Evolutionary conservation across 2,329 filamentous ascomycete species (phyloP), one percentile per base, ranked within the genome.

Genomic region (Cladosporium sp.): DNA sequence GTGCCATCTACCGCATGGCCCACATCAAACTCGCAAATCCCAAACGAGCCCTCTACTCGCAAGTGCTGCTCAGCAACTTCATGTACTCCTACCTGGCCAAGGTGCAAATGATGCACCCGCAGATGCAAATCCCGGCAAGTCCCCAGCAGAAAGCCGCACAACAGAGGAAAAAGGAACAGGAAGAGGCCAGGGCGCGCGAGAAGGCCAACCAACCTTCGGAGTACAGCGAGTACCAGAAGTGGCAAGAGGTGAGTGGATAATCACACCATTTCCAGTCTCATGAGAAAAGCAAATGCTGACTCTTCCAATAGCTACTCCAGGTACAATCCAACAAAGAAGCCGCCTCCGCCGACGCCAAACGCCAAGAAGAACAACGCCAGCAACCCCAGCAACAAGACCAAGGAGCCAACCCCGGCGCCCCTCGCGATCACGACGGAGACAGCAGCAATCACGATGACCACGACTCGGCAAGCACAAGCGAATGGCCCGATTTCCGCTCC

Each of bases 41-140:
- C 32, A 84, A 92, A 38, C 85, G 93, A 50, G 87, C 92, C 35
- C 73, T 98, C 45, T 86, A 95, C 64, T 96, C 92, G 53, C 93
- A 98, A 69, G 93, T 98, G 18, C 76, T 98, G 52, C 79, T 98
- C 58, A 96, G 91, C 71, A 98, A 98, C 68, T 98, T 98, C 70
- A 98, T 98, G 93, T 98, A 98, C 72, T 93, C 90, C 51, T 98
- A 98, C 67, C 79, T 98, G 57, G 93, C 93, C 55, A 98, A 97
- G 69, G 93, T 98, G 39, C 93, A 98, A 71, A 90, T 94, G 62
- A 96, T 96, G 88, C 93, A 98, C 68, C 93, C 93, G 38, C 88
- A 95, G 64, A 88, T 96, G 71, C 88, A 94, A 62, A 84, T 95
- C 38, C 88, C 88, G n/a, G 74, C 77, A 13, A 83, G 86, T 30